Evolutionary conservation across 139 green algal species (phyloP).

Genomic region (Desmodesmus armatus): DNA sequence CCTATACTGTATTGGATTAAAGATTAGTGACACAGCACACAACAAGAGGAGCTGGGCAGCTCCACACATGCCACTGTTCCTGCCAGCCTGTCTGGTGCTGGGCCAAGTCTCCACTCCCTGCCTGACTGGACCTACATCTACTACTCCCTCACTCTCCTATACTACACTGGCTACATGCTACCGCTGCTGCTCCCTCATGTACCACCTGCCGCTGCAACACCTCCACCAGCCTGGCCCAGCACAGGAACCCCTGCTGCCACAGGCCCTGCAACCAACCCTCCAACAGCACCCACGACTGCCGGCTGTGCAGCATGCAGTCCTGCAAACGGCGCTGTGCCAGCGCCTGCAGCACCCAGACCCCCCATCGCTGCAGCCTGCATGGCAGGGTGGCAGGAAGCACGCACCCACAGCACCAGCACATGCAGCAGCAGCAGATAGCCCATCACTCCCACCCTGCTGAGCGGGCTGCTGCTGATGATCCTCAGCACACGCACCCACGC

Average conservation of each 20-base stretch:
- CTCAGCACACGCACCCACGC: not conserved
- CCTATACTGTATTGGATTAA: too few relatives aligned
- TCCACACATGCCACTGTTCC: too few relatives aligned
- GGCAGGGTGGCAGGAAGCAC: slow-evolving; percentile 2
- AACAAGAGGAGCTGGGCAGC: too few relatives aligned
- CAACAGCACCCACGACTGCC: not conserved
- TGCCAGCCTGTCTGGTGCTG: too few relatives aligned
- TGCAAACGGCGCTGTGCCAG: not conserved
- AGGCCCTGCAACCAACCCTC: not conserved
- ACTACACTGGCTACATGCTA: not conserved
- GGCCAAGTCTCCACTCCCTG: too few relatives aligned
- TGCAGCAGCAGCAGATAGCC: slow-evolving; percentile 32
- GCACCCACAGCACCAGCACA: slow-evolving; percentile 25
- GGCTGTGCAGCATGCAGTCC: not conserved
- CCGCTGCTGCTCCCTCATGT: not conserved
- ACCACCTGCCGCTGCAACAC: not conserved
- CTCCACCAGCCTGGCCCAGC: not conserved
- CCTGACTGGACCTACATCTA: too few relatives aligned
- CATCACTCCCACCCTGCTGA: not conserved
- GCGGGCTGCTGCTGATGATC: not conserved
- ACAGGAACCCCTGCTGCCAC: not conserved
- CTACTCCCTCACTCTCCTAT: not conserved
- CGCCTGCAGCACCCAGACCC: not conserved
- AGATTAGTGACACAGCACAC: too few relatives aligned
- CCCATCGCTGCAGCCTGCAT: not conserved